A percentile compares a stretch with the other conserved stretches of the same genome.
These are phyloP conservation scores for Aegilops sharonensis DNA, from an alignment of 176 grass and related monocot species.

Conservation along the genomic window DNA sequence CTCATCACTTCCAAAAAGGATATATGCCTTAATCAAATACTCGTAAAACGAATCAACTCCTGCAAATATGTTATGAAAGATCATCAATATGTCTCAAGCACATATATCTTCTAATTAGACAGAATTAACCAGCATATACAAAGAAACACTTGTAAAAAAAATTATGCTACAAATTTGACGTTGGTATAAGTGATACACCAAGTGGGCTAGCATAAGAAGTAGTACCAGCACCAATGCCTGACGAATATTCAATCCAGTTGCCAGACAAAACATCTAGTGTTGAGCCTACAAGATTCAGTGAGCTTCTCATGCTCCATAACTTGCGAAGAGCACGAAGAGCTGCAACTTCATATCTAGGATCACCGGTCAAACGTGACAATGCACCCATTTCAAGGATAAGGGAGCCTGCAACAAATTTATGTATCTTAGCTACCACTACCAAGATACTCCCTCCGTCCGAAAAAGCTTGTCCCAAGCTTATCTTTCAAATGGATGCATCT, in stretches of 20 bases:
- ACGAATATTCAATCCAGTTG: slow-evolving; percentile 95
- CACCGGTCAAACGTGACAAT: slow-evolving; percentile 82
- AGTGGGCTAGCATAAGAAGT: slow-evolving; percentile 27
- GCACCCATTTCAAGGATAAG: slow-evolving; percentile 98
- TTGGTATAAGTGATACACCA: neutral
- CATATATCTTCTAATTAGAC: neutral
- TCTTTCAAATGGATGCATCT: too few relatives aligned
- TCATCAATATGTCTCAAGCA: slow-evolving; percentile 29
- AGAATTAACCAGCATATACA: neutral
- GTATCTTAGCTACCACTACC: slow-evolving; percentile 18
- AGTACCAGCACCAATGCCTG: slow-evolving; percentile 96
- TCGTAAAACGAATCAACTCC: slow-evolving; percentile 99
- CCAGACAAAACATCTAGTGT: slow-evolving; percentile 88
- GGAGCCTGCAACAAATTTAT: slow-evolving; percentile 55
- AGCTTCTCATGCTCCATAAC: slow-evolving; percentile 99
- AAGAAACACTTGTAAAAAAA: slow-evolving; percentile 8
- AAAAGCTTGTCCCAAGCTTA: too few relatives aligned
- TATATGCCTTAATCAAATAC: slow-evolving; percentile 94
- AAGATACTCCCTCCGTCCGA: neutral
- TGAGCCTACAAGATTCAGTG: slow-evolving; percentile 92
- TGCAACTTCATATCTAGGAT: slow-evolving; percentile 88
- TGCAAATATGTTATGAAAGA: slow-evolving; percentile 41
- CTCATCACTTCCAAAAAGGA: slow-evolving; percentile 91
- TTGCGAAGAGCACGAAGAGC: slow-evolving; percentile 86
- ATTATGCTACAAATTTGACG: slow-evolving; percentile 15